phyloP scores from a whole-genome alignment of 2,329 filamentous ascomycete species.

The Penicillium sp. region DNA sequence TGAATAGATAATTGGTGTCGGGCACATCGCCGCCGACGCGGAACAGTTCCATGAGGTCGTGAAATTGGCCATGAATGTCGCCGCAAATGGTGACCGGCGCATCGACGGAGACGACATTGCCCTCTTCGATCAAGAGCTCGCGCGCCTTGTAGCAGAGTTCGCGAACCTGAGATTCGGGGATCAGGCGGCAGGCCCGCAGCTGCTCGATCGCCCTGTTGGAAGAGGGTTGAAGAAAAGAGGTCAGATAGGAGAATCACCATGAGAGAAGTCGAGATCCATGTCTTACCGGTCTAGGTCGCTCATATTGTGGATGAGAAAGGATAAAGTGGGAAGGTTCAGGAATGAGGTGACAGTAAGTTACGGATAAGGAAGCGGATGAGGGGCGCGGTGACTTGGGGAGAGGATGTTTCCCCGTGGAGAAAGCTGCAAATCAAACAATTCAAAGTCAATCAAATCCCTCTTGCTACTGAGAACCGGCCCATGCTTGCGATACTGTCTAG shows the following conservation, averaged over 20 bases:
- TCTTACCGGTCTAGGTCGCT: slow-evolving; percentile 87
- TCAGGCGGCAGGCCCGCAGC: slow-evolving; percentile 89
- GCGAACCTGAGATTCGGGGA: slow-evolving; percentile 89
- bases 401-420: slow-evolving; percentile 5
- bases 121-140: slow-evolving; percentile 93
- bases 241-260: slow-evolving; percentile 11
- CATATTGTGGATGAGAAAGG: slow-evolving; percentile 49
- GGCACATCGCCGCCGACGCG: slow-evolving; percentile 88
- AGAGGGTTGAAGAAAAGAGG: slow-evolving; percentile 2
- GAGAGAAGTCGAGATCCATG: slow-evolving; percentile 1
- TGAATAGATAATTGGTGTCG: slow-evolving; percentile 94
- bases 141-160: slow-evolving; percentile 96
- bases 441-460: slow-evolving; percentile 5
- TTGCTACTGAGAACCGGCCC: slow-evolving; percentile 11
- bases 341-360: slow-evolving; percentile 6
- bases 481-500: slow-evolving; percentile 6
- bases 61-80: slow-evolving; percentile 94
- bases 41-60: slow-evolving; percentile 95
- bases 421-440: slow-evolving; percentile 4
- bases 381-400: slow-evolving; percentile 7
- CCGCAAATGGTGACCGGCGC: slow-evolving; percentile 96
- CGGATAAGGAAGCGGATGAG: slow-evolving; percentile 3
- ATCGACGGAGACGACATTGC: slow-evolving; percentile 91
- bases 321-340: slow-evolving; percentile 4
- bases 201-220: slow-evolving; percentile 77